These are phyloP conservation scores for Neurospora sp. DNA, from an alignment of 495 filamentous ascomycete genomes.

Conservation along the genomic window DNA sequence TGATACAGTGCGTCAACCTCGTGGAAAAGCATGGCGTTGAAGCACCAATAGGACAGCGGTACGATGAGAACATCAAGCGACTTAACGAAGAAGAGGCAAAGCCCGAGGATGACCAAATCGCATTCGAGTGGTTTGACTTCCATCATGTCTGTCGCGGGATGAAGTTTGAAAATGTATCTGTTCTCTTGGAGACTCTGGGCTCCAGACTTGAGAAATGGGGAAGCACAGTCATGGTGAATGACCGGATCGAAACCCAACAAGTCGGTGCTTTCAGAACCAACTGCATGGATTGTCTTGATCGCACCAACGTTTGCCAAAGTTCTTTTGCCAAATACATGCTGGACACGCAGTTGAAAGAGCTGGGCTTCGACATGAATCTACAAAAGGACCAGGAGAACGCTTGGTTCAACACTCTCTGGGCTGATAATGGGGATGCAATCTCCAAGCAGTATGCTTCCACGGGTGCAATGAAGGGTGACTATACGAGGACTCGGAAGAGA, in stretches of 20 bases:
- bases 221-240: slow-evolving; percentile 48
- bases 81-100: slow-evolving; percentile 54
- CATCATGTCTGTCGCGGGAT: slow-evolving; percentile 84
- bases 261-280: slow-evolving; percentile 76
- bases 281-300: slow-evolving; percentile 95
- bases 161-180: slow-evolving; percentile 89
- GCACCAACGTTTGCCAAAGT: slow-evolving; percentile 88
- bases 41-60: slow-evolving; percentile 63
- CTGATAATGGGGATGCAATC: slow-evolving; percentile 79
- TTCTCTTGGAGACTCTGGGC: slow-evolving; percentile 60
- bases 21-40: slow-evolving; percentile 83
- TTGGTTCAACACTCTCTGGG: slow-evolving; percentile 95
- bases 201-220: slow-evolving; percentile 52
- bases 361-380: slow-evolving; percentile 59
- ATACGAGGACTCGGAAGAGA: slow-evolving; percentile 79
- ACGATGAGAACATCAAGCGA: slow-evolving; percentile 50
- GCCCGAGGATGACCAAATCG: slow-evolving; percentile 36
- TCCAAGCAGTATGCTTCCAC: slow-evolving; percentile 76
- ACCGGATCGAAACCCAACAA: slow-evolving; percentile 43
- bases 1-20: slow-evolving; percentile 67
- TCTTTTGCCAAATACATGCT: slow-evolving; percentile 70
- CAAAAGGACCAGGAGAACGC: slow-evolving; percentile 61
- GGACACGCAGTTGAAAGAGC: slow-evolving; percentile 61
- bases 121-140: slow-evolving; percentile 94
- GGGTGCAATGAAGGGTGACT: slow-evolving; percentile 90